Evolutionary conservation across 1,139 yeast genomes (phyloP).

Genomic region (Candida gigantensis): DNA sequence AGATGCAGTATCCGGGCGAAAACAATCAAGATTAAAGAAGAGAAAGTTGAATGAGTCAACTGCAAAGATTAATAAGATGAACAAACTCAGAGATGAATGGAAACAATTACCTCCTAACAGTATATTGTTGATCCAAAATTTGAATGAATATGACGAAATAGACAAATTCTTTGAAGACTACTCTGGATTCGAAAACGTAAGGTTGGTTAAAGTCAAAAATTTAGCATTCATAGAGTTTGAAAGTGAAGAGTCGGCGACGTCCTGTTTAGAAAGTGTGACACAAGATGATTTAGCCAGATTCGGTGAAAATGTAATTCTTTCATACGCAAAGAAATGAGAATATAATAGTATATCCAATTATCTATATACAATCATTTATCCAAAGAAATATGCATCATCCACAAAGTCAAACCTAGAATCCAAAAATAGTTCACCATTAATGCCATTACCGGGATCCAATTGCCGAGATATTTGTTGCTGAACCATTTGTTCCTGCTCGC

Average conservation of each 20-base stretch:
- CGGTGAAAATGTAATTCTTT: constrained; percentile 27
- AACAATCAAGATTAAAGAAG: constrained; percentile 7
- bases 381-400: constrained; percentile 5
- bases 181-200: constrained; percentile 63
- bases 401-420: constrained; percentile 11
- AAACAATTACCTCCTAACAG: constrained; percentile 64
- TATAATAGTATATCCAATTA: neutral
- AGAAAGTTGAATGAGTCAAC: constrained; percentile 22
- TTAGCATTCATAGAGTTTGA: constrained; percentile 84
- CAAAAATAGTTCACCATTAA: constrained; percentile 2
- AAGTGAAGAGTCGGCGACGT: constrained; percentile 37
- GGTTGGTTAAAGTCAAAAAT: constrained; percentile 65
- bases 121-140: constrained; percentile 67
- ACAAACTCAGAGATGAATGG: constrained; percentile 32
- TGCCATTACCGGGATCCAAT: constrained; percentile 1
- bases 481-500: constrained; percentile 2
- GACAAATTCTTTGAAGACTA: constrained; percentile 47
- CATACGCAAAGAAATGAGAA: constrained; percentile 37
- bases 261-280: constrained; percentile 21
- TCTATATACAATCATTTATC: neutral
- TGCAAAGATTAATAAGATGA: constrained; percentile 16
- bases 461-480: constrained; percentile 4
- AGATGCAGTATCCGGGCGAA: constrained; percentile 13
- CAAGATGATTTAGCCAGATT: constrained; percentile 17
- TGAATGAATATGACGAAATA: constrained; percentile 32